phyloP scores from a whole-genome alignment of 371 early-diverging fungal species.

The Lichtheimia ramosa region DNA sequence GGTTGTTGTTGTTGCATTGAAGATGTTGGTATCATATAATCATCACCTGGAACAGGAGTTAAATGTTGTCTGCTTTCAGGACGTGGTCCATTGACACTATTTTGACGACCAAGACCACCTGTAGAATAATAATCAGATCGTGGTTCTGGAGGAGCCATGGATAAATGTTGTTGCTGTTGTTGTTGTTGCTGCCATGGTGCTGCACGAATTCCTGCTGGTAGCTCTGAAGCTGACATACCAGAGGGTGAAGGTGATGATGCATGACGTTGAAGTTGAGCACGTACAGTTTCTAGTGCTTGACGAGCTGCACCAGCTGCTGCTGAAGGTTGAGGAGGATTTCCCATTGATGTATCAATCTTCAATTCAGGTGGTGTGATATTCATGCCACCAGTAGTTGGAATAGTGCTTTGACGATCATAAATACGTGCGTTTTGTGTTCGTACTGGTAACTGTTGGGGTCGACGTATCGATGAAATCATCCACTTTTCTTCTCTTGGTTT shows the following conservation, averaged over 20 bases:
- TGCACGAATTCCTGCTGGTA: slow-evolving; percentile 9
- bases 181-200: slow-evolving; percentile 11
- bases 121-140: background rate
- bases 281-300: slow-evolving; percentile 4
- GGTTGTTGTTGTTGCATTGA: background rate
- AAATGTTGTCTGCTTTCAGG: slow-evolving; percentile 1
- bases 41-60: slow-evolving; percentile 9
- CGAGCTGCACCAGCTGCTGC: slow-evolving; percentile 6
- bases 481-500: slow-evolving; percentile 21
- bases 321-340: background rate
- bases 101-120: slow-evolving; percentile 2
- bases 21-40: slow-evolving; percentile 1
- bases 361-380: background rate
- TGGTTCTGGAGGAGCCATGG: background rate
- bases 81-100: slow-evolving; percentile 14
- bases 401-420: slow-evolving; percentile 17
- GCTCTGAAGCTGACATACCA: background rate
- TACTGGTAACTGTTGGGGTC: slow-evolving; percentile 20
- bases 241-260: slow-evolving; percentile 6
- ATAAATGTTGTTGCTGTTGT: background rate
- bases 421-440: slow-evolving; percentile 19
- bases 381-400: too few species aligned
- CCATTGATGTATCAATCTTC: background rate
- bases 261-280: slow-evolving; percentile 10
- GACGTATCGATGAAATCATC: slow-evolving; percentile 24